These are phyloP conservation scores for Alnus glutinosa DNA, from an alignment of 306 rosid species.

Conservation along the genomic window DNA sequence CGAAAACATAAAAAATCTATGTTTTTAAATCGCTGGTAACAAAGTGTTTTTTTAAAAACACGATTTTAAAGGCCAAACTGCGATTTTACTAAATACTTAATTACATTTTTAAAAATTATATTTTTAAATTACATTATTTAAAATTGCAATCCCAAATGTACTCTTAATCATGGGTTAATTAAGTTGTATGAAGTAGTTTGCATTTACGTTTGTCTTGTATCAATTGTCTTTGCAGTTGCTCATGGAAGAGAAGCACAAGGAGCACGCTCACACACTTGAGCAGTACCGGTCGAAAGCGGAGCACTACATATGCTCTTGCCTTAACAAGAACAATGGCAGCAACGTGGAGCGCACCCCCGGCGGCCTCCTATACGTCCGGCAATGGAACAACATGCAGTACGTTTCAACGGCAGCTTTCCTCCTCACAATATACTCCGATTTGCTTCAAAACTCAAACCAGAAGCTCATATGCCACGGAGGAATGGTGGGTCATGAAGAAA, in stretches of 20 bases:
- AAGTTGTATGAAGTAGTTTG: too few relatives aligned
- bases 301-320: slow-evolving; percentile 77
- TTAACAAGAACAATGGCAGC: slow-evolving; percentile 69
- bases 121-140: too few relatives aligned
- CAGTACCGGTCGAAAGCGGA: slow-evolving; percentile 80
- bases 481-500: slow-evolving; percentile 39
- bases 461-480: slow-evolving; percentile 58
- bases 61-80: too few relatives aligned
- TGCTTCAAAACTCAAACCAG: slow-evolving; percentile 51
- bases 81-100: too few relatives aligned
- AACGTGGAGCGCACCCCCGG: slow-evolving; percentile 77
- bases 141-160: too few relatives aligned
- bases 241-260: slow-evolving; percentile 53
- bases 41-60: too few relatives aligned
- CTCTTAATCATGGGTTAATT: too few relatives aligned
- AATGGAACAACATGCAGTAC: slow-evolving; percentile 99
- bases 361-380: slow-evolving; percentile 69
- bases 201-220: too few relatives aligned
- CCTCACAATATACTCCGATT: slow-evolving; percentile 71
- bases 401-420: slow-evolving; percentile 86
- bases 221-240: slow-evolving; percentile 50
- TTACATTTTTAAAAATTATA: too few relatives aligned
- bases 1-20: too few relatives aligned
- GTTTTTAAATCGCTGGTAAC: too few relatives aligned
- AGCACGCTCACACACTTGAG: slow-evolving; percentile 47